Evolutionary conservation across 352 stramenopile genomes (phyloP), one percentile per base, ranked within the genome.

Genomic region (Blastocystis sp.): DNA sequence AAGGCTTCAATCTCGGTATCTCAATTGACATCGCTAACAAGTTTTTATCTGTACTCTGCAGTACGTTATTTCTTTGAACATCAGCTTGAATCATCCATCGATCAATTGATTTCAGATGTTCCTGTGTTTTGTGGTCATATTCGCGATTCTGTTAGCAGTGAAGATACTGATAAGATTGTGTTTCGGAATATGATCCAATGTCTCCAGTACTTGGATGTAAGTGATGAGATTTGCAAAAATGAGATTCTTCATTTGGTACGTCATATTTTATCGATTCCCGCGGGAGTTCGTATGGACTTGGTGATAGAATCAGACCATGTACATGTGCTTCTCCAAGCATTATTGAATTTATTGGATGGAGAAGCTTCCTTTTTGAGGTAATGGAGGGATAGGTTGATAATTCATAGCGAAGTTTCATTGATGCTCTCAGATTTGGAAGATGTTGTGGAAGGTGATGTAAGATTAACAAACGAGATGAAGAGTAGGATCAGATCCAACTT

Each of bases 1-100:
- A 19, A 35, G 39, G 51, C 43, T 27, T 63, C 43, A 14, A 7
- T 63, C 5, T 39, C 43, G 43, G 21, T 80, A 19, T 2, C 63
- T 12, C 27, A 74, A 43, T 27, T 74, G 9, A 74, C 63, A 46
- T 37, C 39, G n/a, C 32, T 80, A 29, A 35, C 43, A 24, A 57
- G 32, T 6, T 80, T 80, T 39, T 80, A 80, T 49, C 19, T 80
- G 21, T 80, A 80, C n/a, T 80, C 24, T 32, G 16, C n/a, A 32
- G 67, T 80, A 39, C 67, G 67, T 52, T 80, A 57, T 56, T 52
- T 80, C n/a, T 80, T 80, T 27, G 67, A 80, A 42, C 37, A 80
- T 14, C 19, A 61, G 0, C 67, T 32, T 12, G 67, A 80, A 43
- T 58, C 29, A n/a, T 46, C 57, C 24, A 80, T 80, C 19, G 67